Evolutionary conservation across 2,329 filamentous ascomycete genomes (phyloP).

Genomic region (Coniochaeta pulveracea): DNA sequence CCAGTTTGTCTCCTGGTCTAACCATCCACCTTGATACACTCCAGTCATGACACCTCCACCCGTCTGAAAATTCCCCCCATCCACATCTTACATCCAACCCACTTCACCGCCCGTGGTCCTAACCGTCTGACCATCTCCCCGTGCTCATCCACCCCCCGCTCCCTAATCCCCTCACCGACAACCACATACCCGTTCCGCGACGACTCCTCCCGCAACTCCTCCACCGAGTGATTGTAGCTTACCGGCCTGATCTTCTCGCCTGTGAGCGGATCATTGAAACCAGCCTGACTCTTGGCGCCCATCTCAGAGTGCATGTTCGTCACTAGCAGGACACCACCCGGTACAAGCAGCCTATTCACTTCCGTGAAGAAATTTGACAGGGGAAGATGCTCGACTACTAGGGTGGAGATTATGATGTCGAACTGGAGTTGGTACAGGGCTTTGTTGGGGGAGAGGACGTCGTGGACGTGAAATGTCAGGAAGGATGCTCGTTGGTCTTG

Average conservation of each 20-base stretch:
- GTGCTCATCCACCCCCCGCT: conserved; percentile 17
- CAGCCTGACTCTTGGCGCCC: conserved; percentile 46
- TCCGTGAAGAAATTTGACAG: conserved; percentile 35
- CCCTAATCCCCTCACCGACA: conserved; percentile 3
- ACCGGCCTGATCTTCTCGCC: conserved; percentile 46
- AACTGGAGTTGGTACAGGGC: not conserved
- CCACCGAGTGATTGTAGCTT: conserved; percentile 44
- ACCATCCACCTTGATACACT: too few species aligned
- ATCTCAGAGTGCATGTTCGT: conserved; percentile 61
- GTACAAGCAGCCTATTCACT: conserved; percentile 28
- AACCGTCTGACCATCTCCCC: conserved; percentile 44
- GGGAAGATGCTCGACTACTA: conserved; percentile 55
- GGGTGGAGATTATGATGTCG: conserved; percentile 43
- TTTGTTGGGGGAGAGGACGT: conserved; percentile 16
- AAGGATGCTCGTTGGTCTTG: conserved; percentile 15
- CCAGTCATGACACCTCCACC: too few species aligned
- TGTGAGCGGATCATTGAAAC: conserved; percentile 42
- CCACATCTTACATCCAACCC: conserved; percentile 46
- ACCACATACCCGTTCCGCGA: conserved; percentile 30
- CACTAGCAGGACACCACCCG: conserved; percentile 40
- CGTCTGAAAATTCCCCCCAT: conserved; percentile 35
- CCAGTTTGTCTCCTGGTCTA: too few species aligned
- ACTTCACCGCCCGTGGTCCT: conserved; percentile 51
- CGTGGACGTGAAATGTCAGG: conserved; percentile 20
- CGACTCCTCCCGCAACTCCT: conserved; percentile 36